Evolutionary conservation across 371 early-diverging fungal genomes (phyloP).

Genomic region (Apophysomyces variabilis): DNA sequence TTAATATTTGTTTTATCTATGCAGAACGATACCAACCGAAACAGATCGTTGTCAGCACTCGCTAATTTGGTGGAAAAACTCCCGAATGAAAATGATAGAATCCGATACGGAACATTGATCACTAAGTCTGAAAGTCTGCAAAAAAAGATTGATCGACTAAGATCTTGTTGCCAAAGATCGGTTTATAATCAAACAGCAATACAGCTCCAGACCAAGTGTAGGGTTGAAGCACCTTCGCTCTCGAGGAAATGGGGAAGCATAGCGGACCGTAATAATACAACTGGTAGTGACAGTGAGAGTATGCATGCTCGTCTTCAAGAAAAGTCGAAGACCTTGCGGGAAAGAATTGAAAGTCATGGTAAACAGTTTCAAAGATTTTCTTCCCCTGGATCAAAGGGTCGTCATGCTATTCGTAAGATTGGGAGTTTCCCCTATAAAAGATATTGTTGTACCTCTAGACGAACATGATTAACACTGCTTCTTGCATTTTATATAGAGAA

Average conservation of each 20-base stretch:
- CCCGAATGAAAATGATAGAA: background rate
- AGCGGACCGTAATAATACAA: background rate
- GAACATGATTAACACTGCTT: background rate
- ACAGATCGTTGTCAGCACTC: background rate
- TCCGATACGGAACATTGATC: background rate
- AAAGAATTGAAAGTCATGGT: slow-evolving; percentile 3
- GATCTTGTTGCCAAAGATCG: background rate
- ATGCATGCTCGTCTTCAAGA: background rate
- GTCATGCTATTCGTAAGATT: background rate
- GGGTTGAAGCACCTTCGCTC: background rate
- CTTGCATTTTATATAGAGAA: background rate
- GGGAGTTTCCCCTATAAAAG: background rate
- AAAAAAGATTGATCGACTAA: background rate
- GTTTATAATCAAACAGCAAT: background rate
- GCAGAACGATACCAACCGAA: background rate
- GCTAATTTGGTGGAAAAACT: background rate
- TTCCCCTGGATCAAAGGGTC: background rate
- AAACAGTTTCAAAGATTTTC: no score
- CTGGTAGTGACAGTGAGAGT: background rate
- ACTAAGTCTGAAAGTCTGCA: background rate
- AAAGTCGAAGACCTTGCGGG: background rate
- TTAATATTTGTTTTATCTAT: background rate
- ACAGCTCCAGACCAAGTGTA: background rate
- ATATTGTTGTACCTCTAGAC: background rate
- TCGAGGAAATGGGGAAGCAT: background rate